Percentiles rank a stretch among this genome's conserved stretches.
phyloP scores from a whole-genome alignment of 1,284 basidiomycete species.

The Sutorius eximius region DNA sequence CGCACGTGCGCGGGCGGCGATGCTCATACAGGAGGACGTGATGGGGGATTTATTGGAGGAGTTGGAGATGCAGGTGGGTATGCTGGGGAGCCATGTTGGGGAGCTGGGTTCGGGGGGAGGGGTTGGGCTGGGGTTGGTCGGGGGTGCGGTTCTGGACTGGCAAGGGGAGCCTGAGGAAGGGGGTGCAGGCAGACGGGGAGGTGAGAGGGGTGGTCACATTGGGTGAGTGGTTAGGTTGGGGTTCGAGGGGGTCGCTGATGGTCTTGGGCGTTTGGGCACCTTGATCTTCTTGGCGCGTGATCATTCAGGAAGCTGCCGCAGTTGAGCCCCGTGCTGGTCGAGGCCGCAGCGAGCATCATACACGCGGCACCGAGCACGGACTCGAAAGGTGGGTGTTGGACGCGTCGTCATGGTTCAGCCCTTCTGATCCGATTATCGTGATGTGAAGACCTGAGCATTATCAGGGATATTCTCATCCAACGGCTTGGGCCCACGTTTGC shows the following conservation, averaged over 20 bases:
- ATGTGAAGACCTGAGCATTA: constrained; percentile 52
- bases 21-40: constrained; percentile 61
- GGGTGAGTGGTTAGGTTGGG: constrained; percentile 16
- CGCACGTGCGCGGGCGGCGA: constrained; percentile 69
- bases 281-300: neutral
- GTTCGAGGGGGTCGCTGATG: constrained; percentile 4
- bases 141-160: neutral
- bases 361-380: constrained; percentile 57
- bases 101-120: constrained; percentile 40
- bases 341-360: constrained; percentile 68
- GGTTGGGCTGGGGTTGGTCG: constrained; percentile 6
- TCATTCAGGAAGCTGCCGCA: constrained; percentile 36
- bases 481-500: constrained; percentile 58
- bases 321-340: constrained; percentile 49
- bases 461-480: constrained; percentile 55
- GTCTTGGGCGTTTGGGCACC: constrained; percentile 3
- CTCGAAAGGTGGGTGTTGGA: constrained; percentile 49
- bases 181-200: neutral
- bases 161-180: neutral
- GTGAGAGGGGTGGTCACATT: neutral
- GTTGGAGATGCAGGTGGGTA: constrained; percentile 64
- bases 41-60: constrained; percentile 60
- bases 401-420: neutral
- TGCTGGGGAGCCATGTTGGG: constrained; percentile 54
- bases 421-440: neutral